Percentiles rank a stretch among this genome's conserved stretches.
Evolutionary conservation across 192 early-diverging fungal species (phyloP).

Genomic region (Chytriomyces hyalinus): DNA sequence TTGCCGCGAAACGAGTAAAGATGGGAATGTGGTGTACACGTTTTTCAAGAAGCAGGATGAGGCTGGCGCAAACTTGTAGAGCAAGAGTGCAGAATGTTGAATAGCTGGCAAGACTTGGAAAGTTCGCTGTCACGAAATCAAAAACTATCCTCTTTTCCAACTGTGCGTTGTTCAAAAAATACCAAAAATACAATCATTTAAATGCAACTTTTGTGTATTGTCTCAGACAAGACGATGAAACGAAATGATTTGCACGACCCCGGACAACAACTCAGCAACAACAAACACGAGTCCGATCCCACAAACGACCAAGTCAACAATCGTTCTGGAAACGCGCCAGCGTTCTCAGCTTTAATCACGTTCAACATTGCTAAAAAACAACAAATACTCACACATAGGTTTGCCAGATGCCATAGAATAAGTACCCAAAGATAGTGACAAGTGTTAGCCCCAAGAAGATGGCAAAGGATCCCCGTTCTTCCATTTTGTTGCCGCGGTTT

Average conservation of each 20-base stretch:
- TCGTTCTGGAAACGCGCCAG: conserved; percentile 18
- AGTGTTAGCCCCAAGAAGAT: conserved; percentile 40
- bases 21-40: too few species aligned
- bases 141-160: neutral
- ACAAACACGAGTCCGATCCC: conserved; percentile 19
- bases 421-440: conserved; percentile 22
- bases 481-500: conserved; percentile 47
- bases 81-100: too few species aligned
- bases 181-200: neutral
- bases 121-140: neutral
- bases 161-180: neutral
- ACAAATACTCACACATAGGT: conserved; percentile 42
- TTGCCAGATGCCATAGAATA: conserved; percentile 47
- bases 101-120: too few species aligned
- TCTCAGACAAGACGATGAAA: neutral
- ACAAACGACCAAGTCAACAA: conserved; percentile 36
- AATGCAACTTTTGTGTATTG: neutral
- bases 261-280: conserved; percentile 21
- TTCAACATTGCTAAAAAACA: neutral
- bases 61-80: too few species aligned
- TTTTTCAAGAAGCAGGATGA: too few species aligned
- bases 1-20: too few species aligned
- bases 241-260: conserved; percentile 22
- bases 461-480: conserved; percentile 31
- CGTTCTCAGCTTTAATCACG: neutral